Conservation (phyloP, 257 asterid species). For the Solanum tarapatanum region DNA sequence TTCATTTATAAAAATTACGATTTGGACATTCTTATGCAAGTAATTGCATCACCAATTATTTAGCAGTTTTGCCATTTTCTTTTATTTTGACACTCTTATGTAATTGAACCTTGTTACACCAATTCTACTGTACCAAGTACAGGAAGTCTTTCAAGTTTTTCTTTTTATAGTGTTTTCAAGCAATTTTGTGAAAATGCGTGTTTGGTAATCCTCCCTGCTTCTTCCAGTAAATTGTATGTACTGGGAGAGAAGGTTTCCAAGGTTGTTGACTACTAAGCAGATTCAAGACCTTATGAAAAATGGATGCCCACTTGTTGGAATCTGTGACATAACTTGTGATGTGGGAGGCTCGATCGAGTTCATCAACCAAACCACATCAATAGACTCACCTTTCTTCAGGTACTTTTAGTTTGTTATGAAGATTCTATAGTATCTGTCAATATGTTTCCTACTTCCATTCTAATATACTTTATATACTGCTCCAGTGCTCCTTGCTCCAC, state of each 20-base stretch:
- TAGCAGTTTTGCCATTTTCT: background rate
- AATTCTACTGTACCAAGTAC: background rate
- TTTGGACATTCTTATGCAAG: background rate
- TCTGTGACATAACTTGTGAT: constrained; percentile 88
- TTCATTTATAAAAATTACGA: background rate
- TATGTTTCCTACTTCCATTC: background rate
- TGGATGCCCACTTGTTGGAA: constrained; percentile 76
- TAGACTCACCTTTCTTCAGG: constrained; percentile 96
- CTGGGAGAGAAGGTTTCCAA: constrained; percentile 92
- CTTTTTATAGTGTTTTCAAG: background rate
- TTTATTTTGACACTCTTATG: background rate
- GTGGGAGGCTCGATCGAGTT: constrained; percentile 83
- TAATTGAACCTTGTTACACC: background rate
- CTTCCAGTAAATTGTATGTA: constrained; percentile 88
- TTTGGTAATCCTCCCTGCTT: background rate
- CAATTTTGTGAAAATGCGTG: background rate
- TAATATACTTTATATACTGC: background rate
- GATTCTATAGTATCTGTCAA: background rate
- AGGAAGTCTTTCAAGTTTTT: background rate
- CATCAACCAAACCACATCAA: constrained; percentile 57
- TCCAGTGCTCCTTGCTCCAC: background rate
- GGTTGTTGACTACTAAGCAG: constrained; percentile 53
- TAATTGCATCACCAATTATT: background rate
- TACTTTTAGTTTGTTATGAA: constrained; percentile 9
- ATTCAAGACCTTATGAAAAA: constrained; percentile 56